Evolutionary conservation across 192 early-diverging fungal genomes (phyloP), one percentile per base, ranked within the genome.

Genomic region (Entophlyctis luteolus): DNA sequence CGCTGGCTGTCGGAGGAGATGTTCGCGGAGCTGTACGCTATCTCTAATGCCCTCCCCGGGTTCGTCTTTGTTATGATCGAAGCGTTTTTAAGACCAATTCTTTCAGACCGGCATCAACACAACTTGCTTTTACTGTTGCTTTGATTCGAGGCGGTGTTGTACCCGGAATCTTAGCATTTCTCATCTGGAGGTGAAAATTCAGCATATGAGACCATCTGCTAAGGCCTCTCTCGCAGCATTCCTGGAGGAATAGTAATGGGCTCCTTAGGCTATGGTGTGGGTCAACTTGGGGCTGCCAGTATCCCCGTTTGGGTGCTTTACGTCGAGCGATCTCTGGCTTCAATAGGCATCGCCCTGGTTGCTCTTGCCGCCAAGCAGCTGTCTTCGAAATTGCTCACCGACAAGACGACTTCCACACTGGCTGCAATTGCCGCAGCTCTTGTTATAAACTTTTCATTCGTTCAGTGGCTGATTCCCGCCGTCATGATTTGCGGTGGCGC

Each of bases 21-120:
- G 39, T 90, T 88, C 65, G 75, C 82, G 20, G 88, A 90, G 57
- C 73, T 88, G 34, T 87, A 87, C 70, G 79, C 80, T 5, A 84
- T 88, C 56, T 75, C 79, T 28, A 78, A 88, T 59, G 79, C 87
- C 3, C 65, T 88, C 0, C 88, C 88, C 14, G 88, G 88, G 60
- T 63, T 18, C 37, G 20, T 10, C 6, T 35, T 34, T n/a, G n/a
- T n/a, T n/a, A n/a, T n/a, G n/a, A n/a, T n/a, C n/a, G n/a, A n/a
- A n/a, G n/a, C n/a, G n/a, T n/a, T n/a, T n/a, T n/a, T n/a, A n/a
- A n/a, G n/a, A n/a, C n/a, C n/a, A n/a, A n/a, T 76, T 23, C 22
- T 22, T 25, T n/a, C 28, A 63, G 60, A 3, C 74, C 78, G 2
- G 73, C 63, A 20, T 65, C 49, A 23, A 75, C 75, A 14, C 54